Evolutionary conservation across 163 green algal genomes (phyloP), one percentile per base, ranked within the genome.

Genomic region (Prototheca wickerhamii): DNA sequence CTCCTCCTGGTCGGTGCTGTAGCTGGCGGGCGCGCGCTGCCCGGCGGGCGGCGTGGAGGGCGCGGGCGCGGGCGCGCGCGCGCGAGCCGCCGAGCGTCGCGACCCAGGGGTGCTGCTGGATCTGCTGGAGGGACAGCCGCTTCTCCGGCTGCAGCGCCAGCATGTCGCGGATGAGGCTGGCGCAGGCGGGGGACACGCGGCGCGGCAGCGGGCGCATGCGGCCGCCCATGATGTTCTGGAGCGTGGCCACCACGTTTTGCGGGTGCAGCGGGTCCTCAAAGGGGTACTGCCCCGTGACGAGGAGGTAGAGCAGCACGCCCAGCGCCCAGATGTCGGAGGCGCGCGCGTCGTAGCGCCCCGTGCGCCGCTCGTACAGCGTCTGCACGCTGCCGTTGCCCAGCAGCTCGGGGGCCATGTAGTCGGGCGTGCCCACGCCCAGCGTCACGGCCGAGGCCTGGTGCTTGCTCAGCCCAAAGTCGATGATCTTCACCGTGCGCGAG

Each of bases 391-490:
- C 64, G 35, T 57, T 49, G 54, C 58, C 76, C 52, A 85, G 66
- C 65, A 90, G 75, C 68, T 89, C 85, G 2, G 83, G 87, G 15
- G 74, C 65, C 78, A 92, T 87, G 75, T 95, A 95, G 70, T 93
- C 82, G 2, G 78, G 82, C 0, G 81, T 89, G 40, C 80, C 81
- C 44, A 80, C 71, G 20, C 84, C 86, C 4, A 93, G 72, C 0
- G 87, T 95, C 3, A 80, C 69, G 7, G 82, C 88, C 1, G 60
- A 82, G 21, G 87, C 75, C 49, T 91, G 56, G 60, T 86, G 80
- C 75, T 91, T 92, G 61, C 62, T 75, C 12, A 95, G 73, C 8
- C 88, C 87, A 74, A 94, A 94, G 69, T 95, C 88, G 52, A 95
- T 93, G 23, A 95, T 74, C 70, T 89, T 89, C 20, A 92, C 63